Evolutionary conservation across 2,329 filamentous ascomycete species (phyloP).

Genomic region (Sarocladium oryzae): DNA sequence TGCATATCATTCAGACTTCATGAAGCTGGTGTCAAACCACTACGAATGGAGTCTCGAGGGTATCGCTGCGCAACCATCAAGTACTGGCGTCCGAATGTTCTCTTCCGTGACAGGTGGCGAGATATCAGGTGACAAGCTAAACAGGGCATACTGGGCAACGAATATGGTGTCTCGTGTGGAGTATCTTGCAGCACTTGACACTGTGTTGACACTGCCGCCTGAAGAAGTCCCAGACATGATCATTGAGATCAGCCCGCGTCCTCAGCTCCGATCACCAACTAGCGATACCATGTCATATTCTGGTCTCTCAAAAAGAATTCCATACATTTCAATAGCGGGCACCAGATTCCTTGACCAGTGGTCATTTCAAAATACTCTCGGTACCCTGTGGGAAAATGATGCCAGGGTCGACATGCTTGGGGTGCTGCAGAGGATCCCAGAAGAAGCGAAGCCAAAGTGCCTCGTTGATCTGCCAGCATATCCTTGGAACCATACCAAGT

Average conservation of each 20-base stretch:
- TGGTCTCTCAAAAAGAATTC: constrained; percentile 29
- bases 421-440: constrained; percentile 25
- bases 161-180: constrained; percentile 20
- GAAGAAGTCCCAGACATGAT: constrained; percentile 5
- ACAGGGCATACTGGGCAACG: constrained; percentile 16
- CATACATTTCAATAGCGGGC: not conserved
- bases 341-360: not conserved
- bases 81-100: not conserved
- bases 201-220: not conserved
- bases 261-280: constrained; percentile 22
- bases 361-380: constrained; percentile 10
- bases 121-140: not conserved
- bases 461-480: constrained; percentile 27
- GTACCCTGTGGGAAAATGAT: constrained; percentile 34
- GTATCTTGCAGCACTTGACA: constrained; percentile 10
- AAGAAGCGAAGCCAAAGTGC: not conserved
- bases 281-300: constrained; percentile 36
- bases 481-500: constrained; percentile 27
- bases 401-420: constrained; percentile 32
- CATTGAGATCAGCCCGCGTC: constrained; percentile 16
- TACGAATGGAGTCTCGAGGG: constrained; percentile 13
- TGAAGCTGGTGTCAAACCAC: constrained; percentile 17
- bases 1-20: constrained; percentile 23
- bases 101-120: constrained; percentile 10
- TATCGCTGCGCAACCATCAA: not conserved